Base-by-base conservation (phyloP, 805 yeast species). In the Priceomyces haplophilus region DNA sequence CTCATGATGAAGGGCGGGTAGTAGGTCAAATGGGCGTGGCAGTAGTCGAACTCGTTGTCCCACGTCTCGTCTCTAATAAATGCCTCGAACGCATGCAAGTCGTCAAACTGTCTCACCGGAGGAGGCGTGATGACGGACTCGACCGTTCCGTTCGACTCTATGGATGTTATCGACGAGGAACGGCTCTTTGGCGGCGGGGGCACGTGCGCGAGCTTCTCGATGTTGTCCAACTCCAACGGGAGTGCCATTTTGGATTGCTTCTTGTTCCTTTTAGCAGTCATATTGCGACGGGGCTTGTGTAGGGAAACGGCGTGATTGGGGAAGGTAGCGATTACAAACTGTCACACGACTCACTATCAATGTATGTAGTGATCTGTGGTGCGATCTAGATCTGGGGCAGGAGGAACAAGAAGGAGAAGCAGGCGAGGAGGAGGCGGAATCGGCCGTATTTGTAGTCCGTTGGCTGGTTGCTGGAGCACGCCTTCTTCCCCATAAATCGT, bases 1-100 rank as follows among this genome's bases (percentile, higher is more conserved):
- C 76, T 75, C 59, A 83, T 50, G 37, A 85, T 77, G 58, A 85
- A 85, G 39, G 91, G 91, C 16, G 93, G 93, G 55, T 79, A 72
- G 62, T 85, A 85, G 39, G 69, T 71, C 46, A 84, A 67, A 48
- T 78, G 82, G 29, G 86, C 85, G 56, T 83, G 85, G 50, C 82
- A 66, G 53, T 80, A 76, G 56, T 80, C 86, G 51, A 76, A 81
- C 46, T 85, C 90, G 48, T 83, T 81, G 60, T 84, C 90, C 76
- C 86, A 83, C 3, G 85, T 78, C 56, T 83, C 90, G 57, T 82
- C 86, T 55, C 80, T 74, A 45, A 85, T 67, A 59, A 70, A 85
- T 19, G 73, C 69, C 56, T 82, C 88, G 55, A 85, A 85, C 13
- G 78, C 72, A 15, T 69, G 69, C 46, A 85, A 63, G 40, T 78